Conservation (phyloP, 1,139 yeast genomes). For the Suhomyces atakaporum region DNA sequence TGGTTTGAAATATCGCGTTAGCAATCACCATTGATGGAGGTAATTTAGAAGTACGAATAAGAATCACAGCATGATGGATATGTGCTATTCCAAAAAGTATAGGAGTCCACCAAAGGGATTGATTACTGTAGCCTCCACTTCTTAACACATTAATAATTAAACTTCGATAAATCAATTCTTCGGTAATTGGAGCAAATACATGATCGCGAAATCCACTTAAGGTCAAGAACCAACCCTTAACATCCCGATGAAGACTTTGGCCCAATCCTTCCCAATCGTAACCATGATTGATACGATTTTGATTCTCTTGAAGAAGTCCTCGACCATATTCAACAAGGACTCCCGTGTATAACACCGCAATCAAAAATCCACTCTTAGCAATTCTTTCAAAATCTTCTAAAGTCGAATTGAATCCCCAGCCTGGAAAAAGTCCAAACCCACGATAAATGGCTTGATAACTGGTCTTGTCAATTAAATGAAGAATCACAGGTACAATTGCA, state of each 20-base stretch:
- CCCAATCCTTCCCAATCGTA: not conserved
- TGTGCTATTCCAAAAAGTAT: slow-evolving; percentile 89
- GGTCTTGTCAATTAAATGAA: slow-evolving; percentile 5
- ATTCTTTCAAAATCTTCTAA: slow-evolving; percentile 30
- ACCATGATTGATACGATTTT: not conserved
- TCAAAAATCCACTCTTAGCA: slow-evolving; percentile 28
- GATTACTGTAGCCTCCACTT: slow-evolving; percentile 21
- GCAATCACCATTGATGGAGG: slow-evolving; percentile 36
- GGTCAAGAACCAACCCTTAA: slow-evolving; percentile 28
- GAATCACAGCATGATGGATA: slow-evolving; percentile 75
- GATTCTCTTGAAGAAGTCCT: slow-evolving; percentile 7
- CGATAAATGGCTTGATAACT: slow-evolving; percentile 14
- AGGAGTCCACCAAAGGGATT: slow-evolving; percentile 54
- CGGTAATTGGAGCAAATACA: slow-evolving; percentile 82
- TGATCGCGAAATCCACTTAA: slow-evolving; percentile 64
- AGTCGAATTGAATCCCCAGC: slow-evolving; percentile 23
- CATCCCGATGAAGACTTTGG: no score
- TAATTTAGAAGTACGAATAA: slow-evolving; percentile 32
- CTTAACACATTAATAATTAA: slow-evolving; percentile 51
- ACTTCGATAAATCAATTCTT: slow-evolving; percentile 79
- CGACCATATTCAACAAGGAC: slow-evolving; percentile 50
- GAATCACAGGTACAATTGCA: slow-evolving; percentile 26
- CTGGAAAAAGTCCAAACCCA: slow-evolving; percentile 32
- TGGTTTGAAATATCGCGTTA: slow-evolving; percentile 56
- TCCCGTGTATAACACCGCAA: slow-evolving; percentile 55